phyloP scores from a whole-genome alignment of 202 grass and related monocot genomes.

The Alloteropsis angusta region DNA sequence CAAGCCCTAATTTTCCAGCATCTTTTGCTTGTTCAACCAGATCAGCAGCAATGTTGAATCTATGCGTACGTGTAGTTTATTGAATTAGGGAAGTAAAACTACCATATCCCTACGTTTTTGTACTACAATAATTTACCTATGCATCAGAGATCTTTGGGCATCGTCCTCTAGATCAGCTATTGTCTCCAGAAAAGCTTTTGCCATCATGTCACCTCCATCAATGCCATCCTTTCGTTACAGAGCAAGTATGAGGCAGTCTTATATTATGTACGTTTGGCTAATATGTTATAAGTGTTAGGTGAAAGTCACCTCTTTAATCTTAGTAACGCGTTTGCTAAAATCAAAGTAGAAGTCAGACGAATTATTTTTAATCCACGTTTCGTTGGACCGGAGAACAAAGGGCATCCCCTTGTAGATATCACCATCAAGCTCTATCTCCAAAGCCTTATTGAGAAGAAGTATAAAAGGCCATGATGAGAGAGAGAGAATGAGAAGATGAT shows the following conservation, averaged over 20 bases:
- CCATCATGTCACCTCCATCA: conserved; percentile 59
- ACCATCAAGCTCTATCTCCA: conserved; percentile 61
- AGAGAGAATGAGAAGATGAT: not conserved
- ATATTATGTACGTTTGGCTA: conserved; percentile 24
- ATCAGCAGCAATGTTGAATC: conserved; percentile 88
- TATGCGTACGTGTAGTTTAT: conserved; percentile 25
- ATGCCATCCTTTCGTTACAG: conserved; percentile 43
- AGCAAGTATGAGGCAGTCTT: not conserved
- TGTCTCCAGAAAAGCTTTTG: conserved; percentile 59
- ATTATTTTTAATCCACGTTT: conserved; percentile 78
- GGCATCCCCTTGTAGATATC: conserved; percentile 58
- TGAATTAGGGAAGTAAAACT: not conserved
- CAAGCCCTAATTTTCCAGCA: conserved; percentile 51
- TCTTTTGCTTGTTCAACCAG: conserved; percentile 56
- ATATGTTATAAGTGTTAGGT: not conserved
- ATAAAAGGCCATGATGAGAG: not conserved
- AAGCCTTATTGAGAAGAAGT: conserved; percentile 40
- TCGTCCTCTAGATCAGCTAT: conserved; percentile 76
- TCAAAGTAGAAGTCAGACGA: conserved; percentile 67
- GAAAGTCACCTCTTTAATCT: conserved; percentile 41
- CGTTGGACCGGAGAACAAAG: conserved; percentile 63
- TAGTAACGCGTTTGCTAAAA: conserved; percentile 34
- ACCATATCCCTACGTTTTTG: not conserved
- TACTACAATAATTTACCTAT: conserved; percentile 51
- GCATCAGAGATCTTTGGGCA: conserved; percentile 86